Percentiles rank a stretch among this genome's conserved stretches.
Evolutionary conservation across 495 filamentous ascomycete genomes (phyloP).

Genomic region (Mytilinidion resinicola): DNA sequence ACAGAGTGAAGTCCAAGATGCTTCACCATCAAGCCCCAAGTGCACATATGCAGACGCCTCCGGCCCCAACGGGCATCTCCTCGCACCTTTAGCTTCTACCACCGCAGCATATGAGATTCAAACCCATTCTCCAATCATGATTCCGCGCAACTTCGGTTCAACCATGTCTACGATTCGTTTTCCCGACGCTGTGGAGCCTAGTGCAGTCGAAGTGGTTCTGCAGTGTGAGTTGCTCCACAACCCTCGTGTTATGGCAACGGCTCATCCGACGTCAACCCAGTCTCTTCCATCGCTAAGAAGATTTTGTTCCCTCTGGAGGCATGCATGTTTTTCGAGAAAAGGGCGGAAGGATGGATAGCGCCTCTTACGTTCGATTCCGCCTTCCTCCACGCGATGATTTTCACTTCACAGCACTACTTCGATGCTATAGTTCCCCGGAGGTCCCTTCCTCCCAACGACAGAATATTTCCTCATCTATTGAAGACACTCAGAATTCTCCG

Average conservation of each 20-base stretch:
- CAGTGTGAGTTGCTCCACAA: slow-evolving; percentile 16
- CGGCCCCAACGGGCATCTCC: background rate
- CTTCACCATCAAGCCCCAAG: background rate
- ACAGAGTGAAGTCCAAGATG: background rate
- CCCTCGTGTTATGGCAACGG: background rate
- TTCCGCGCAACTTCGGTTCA: slow-evolving; percentile 11
- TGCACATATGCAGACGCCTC: background rate
- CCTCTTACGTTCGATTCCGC: slow-evolving; percentile 35
- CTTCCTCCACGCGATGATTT: slow-evolving; percentile 40
- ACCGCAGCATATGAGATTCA: background rate
- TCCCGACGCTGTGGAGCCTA: slow-evolving; percentile 32
- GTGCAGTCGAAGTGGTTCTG: slow-evolving; percentile 15
- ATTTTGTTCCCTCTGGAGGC: slow-evolving; percentile 37
- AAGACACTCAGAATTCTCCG: slow-evolving; percentile 36
- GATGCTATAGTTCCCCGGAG: background rate
- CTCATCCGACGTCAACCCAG: slow-evolving; percentile 21
- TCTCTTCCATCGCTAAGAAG: slow-evolving; percentile 39
- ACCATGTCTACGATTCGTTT: slow-evolving; percentile 30
- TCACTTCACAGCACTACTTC: slow-evolving; percentile 36
- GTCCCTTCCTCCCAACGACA: background rate
- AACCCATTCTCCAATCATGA: background rate
- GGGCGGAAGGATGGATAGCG: slow-evolving; percentile 32
- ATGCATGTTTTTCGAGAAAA: slow-evolving; percentile 35
- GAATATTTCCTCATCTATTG: slow-evolving; percentile 26
- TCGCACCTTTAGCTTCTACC: background rate